These are phyloP conservation scores for Reutealis trisperma DNA, from an alignment of 345 rosid species.

Conservation along the genomic window DNA sequence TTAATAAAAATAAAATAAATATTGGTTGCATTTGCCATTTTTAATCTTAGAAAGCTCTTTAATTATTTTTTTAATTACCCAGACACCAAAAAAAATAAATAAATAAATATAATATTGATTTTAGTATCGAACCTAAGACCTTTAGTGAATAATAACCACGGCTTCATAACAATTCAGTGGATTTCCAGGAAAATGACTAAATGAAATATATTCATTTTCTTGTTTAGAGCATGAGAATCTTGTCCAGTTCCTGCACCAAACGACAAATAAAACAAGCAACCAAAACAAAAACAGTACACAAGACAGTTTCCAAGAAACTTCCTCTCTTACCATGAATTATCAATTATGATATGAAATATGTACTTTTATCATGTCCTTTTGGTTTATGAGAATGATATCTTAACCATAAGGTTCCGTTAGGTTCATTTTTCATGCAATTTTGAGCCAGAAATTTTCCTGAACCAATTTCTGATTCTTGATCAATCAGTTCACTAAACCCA, in stretches of 20 bases:
- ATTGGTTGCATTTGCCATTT: no score
- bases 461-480: not conserved
- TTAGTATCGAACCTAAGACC: no score
- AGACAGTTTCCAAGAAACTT: conserved; percentile 15
- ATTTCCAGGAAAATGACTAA: no score
- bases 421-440: not conserved
- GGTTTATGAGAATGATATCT: not conserved
- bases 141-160: no score
- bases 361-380: not conserved
- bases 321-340: not conserved
- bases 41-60: no score
- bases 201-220: no score
- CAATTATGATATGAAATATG: no score
- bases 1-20: no score
- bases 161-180: no score
- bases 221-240: not conserved
- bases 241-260: not conserved
- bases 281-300: not conserved
- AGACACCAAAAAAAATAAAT: no score
- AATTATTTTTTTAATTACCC: no score
- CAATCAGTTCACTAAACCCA: not conserved
- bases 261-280: not conserved
- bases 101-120: no score
- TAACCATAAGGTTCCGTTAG: not conserved
- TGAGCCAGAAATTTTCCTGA: not conserved